A percentile compares a stretch with the other conserved stretches of the same genome.
phyloP scores from a whole-genome alignment of 148 eudicot genomes.

The Rhododendron kiyosumense region DNA sequence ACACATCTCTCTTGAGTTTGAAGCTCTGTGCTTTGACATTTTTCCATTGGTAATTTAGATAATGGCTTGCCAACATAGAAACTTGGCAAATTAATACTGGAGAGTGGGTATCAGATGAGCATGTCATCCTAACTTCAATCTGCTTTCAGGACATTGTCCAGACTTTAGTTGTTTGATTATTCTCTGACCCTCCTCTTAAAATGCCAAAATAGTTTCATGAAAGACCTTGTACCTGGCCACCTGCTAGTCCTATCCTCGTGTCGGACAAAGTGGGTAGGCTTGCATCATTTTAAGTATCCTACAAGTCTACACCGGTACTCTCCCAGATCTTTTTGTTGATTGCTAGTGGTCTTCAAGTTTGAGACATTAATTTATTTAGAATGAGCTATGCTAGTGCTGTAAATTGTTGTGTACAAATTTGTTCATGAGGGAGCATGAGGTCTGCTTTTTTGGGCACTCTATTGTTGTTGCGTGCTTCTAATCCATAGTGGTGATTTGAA shows the following conservation, averaged over 20 bases:
- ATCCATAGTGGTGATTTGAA: not conserved
- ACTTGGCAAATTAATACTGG: not conserved
- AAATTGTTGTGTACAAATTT: too few relatives aligned
- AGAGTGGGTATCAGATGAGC: not conserved
- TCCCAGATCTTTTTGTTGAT: not conserved
- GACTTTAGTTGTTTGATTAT: not conserved
- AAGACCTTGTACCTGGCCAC: not conserved
- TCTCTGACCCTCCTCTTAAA: not conserved
- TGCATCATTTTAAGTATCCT: not conserved
- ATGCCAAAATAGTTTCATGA: not conserved
- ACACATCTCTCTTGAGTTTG: not conserved
- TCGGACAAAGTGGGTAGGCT: not conserved
- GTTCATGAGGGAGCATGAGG: not conserved
- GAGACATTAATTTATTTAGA: not conserved
- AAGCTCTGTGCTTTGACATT: not conserved
- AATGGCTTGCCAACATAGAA: not conserved
- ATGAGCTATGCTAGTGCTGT: too few relatives aligned
- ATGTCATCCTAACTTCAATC: not conserved
- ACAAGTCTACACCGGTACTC: not conserved
- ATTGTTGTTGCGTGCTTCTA: not conserved
- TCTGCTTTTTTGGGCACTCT: not conserved
- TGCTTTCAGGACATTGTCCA: not conserved
- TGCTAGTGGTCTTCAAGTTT: not conserved
- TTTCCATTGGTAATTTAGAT: not conserved
- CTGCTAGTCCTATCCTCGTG: not conserved